These are phyloP conservation scores for Epicoccum nigrum DNA, from an alignment of 2,329 filamentous ascomycete genomes.

Conservation along the genomic window DNA sequence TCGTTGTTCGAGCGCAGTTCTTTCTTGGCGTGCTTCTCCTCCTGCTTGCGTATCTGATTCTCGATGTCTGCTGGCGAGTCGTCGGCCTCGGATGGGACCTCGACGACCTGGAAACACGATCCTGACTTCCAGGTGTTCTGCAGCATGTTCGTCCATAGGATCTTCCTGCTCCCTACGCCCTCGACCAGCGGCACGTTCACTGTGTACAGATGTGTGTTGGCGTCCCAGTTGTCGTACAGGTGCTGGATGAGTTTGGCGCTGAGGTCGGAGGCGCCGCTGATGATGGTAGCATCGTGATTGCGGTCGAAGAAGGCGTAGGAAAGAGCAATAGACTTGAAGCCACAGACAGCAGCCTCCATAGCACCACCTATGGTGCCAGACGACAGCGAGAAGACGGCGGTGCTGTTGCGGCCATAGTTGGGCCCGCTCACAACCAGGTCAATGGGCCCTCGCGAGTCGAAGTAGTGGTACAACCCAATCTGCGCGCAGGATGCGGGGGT, in stretches of 20 bases:
- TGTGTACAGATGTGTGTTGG: slow-evolving; percentile 80
- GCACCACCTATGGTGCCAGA: slow-evolving; percentile 58
- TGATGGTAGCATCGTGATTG: slow-evolving; percentile 82
- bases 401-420: slow-evolving; percentile 59
- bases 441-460: slow-evolving; percentile 51
- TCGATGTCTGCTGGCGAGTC: slow-evolving; percentile 71
- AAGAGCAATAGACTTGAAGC: slow-evolving; percentile 72
- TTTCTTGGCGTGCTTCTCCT: slow-evolving; percentile 55
- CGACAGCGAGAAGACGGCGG: slow-evolving; percentile 57
- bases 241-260: slow-evolving; percentile 80
- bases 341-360: slow-evolving; percentile 57
- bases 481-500: slow-evolving; percentile 59
- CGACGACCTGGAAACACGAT: slow-evolving; percentile 84
- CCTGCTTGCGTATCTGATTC: slow-evolving; percentile 71
- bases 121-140: slow-evolving; percentile 90
- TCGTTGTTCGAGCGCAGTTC: slow-evolving; percentile 39
- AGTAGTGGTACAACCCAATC: slow-evolving; percentile 56
- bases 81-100: slow-evolving; percentile 66
- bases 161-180: slow-evolving; percentile 72
- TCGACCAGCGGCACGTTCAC: slow-evolving; percentile 89
- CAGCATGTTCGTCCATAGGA: slow-evolving; percentile 83
- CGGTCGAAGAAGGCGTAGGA: slow-evolving; percentile 88
- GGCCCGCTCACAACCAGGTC: slow-evolving; percentile 58
- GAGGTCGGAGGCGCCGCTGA: slow-evolving; percentile 76
- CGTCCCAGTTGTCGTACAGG: slow-evolving; percentile 74